Evolutionary conservation across 2,329 filamentous ascomycete genomes (phyloP).

Genomic region (Fusarium virguliforme): DNA sequence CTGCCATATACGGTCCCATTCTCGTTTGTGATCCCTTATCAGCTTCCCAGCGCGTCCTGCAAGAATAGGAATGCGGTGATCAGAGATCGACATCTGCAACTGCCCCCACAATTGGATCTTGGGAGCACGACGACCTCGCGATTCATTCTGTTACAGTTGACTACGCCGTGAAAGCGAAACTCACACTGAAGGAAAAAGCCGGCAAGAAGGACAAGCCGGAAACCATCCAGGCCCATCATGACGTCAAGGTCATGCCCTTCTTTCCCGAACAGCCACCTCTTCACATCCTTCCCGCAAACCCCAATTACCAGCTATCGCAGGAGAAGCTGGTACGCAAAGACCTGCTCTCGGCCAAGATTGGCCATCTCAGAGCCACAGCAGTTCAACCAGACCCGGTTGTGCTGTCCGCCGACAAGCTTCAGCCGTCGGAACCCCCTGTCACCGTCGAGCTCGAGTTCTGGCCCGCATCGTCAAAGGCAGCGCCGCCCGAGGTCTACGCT

Average conservation of each 20-base stretch:
- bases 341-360: constrained; percentile 30
- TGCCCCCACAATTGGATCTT: constrained; percentile 43
- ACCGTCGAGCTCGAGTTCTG: constrained; percentile 40
- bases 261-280: constrained; percentile 40
- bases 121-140: constrained; percentile 42
- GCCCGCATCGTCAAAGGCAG: constrained; percentile 28
- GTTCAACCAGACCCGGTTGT: constrained; percentile 34
- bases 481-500: constrained; percentile 30
- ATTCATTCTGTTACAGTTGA: constrained; percentile 33
- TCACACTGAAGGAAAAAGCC: neutral
- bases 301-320: constrained; percentile 29
- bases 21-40: constrained; percentile 42
- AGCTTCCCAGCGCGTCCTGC: constrained; percentile 38
- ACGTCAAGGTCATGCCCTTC: constrained; percentile 39
- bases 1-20: constrained; percentile 35
- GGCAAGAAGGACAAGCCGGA: neutral
- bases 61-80: constrained; percentile 24
- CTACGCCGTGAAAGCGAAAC: constrained; percentile 32
- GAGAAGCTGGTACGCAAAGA: constrained; percentile 39
- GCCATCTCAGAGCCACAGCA: constrained; percentile 31
- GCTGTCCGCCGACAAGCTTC: constrained; percentile 36
- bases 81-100: constrained; percentile 33
- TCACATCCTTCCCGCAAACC: constrained; percentile 25
- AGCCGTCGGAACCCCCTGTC: constrained; percentile 21
- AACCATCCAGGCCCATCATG: constrained; percentile 14